These are phyloP conservation scores for Sesbania bispinosa DNA, from an alignment of 306 rosid genomes.

Conservation along the genomic window DNA sequence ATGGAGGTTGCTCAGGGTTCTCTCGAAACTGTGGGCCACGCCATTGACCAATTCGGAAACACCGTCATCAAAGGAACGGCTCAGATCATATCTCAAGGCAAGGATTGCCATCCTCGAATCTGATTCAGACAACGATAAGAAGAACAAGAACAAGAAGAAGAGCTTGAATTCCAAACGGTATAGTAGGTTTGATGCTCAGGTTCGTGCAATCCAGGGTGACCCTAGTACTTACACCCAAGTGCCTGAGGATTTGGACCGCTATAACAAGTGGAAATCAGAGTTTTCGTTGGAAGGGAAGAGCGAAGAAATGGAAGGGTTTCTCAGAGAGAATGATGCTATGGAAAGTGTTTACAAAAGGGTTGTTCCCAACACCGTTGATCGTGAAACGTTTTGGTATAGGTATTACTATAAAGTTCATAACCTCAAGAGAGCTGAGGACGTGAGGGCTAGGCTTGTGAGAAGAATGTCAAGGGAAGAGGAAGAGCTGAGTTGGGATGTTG, in stretches of 20 bases:
- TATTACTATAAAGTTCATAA: conserved; percentile 68
- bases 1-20: conserved; percentile 88
- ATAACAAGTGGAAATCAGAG: conserved; percentile 50
- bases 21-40: conserved; percentile 60
- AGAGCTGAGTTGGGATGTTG: conserved; percentile 90
- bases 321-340: conserved; percentile 54
- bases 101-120: conserved; percentile 47
- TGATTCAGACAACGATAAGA: conserved; percentile 32
- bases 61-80: conserved; percentile 67
- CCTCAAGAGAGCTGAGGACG: conserved; percentile 65
- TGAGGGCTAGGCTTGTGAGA: conserved; percentile 67
- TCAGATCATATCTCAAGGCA: conserved; percentile 68
- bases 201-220: conserved; percentile 62
- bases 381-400: conserved; percentile 67
- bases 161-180: conserved; percentile 50
- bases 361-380: conserved; percentile 58
- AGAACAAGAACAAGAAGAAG: conserved; percentile 25
- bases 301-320: conserved; percentile 55
- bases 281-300: conserved; percentile 47
- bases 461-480: conserved; percentile 58
- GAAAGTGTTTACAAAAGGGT: conserved; percentile 48
- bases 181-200: conserved; percentile 71
- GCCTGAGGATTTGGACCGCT: conserved; percentile 71
- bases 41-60: conserved; percentile 66
- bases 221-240: conserved; percentile 53